These are phyloP conservation scores for Meyerozyma sp. DNA, from an alignment of 1,139 yeast genomes.

Conservation along the genomic window DNA sequence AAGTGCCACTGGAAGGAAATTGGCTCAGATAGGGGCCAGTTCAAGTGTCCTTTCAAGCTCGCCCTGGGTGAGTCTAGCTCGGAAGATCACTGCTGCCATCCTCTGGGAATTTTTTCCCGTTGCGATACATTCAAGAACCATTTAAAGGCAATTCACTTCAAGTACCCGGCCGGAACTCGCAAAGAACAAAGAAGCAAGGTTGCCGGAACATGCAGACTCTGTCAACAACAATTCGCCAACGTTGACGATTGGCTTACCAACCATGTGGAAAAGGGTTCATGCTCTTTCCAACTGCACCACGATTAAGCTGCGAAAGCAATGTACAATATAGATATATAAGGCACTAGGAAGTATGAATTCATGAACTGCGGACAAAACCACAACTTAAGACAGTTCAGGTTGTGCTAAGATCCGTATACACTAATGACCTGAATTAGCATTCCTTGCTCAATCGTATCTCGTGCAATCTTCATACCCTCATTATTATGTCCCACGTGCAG, in stretches of 20 bases:
- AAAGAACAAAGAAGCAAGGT: constrained; percentile 69
- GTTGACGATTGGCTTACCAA: constrained; percentile 76
- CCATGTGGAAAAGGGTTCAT: constrained; percentile 61
- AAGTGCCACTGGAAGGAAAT: constrained; percentile 77
- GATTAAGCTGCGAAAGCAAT: not conserved
- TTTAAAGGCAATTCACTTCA: constrained; percentile 82
- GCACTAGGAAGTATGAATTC: not conserved
- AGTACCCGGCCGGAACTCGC: constrained; percentile 81
- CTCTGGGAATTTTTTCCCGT: constrained; percentile 77
- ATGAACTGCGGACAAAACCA: not conserved
- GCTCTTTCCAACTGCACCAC: constrained; percentile 27
- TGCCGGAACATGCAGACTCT: constrained; percentile 71
- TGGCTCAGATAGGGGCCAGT: constrained; percentile 46
- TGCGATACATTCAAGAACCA: constrained; percentile 93
- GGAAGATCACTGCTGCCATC: constrained; percentile 58
- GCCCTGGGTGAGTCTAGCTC: constrained; percentile 6
- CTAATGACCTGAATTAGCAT: too few species aligned
- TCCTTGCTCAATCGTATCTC: too few species aligned
- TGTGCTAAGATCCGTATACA: too few species aligned
- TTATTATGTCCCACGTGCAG: too few species aligned
- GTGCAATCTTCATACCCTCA: too few species aligned
- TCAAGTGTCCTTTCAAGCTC: constrained; percentile 40
- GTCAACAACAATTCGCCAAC: constrained; percentile 56
- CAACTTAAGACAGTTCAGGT: too few species aligned
- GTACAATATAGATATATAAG: not conserved